Percentiles rank a stretch among this genome's conserved stretches.
Conservation (phyloP, 352 stramenopile genomes). For the Globisporangium viniferum region DNA sequence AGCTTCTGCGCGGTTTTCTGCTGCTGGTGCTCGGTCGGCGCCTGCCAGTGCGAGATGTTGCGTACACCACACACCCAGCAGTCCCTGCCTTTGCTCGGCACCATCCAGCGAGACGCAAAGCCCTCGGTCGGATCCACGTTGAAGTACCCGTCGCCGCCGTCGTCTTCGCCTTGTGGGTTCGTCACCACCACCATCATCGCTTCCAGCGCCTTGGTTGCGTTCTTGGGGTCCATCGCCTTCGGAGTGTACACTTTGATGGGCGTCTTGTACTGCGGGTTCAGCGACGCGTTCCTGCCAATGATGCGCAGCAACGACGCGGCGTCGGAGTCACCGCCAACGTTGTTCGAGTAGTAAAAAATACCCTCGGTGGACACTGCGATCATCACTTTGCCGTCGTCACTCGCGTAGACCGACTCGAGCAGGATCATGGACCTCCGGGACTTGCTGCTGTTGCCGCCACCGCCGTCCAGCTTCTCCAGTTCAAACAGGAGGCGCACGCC, state of each 20-base stretch:
- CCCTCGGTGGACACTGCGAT: constrained; percentile 64
- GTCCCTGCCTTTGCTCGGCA: constrained; percentile 42
- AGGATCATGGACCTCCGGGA: constrained; percentile 70
- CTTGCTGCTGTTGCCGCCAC: constrained; percentile 41
- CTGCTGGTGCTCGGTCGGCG: constrained; percentile 35
- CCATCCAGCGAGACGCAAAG: constrained; percentile 70
- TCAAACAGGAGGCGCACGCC: constrained; percentile 51
- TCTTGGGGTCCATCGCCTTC: constrained; percentile 13
- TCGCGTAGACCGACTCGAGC: constrained; percentile 64
- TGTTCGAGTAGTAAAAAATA: constrained; percentile 75
- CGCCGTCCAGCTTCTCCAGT: constrained; percentile 59
- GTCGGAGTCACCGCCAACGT: constrained; percentile 13
- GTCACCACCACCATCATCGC: constrained; percentile 71
- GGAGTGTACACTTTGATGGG: constrained; percentile 76
- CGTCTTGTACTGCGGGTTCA: constrained; percentile 61
- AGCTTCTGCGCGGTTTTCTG: constrained; percentile 18
- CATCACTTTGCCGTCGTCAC: constrained; percentile 54
- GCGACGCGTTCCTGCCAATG: constrained; percentile 65
- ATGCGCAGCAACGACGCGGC: constrained; percentile 36
- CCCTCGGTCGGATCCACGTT: constrained; percentile 69
- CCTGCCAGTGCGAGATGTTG: constrained; percentile 66
- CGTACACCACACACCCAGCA: constrained; percentile 81
- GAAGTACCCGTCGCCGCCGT: constrained; percentile 53
- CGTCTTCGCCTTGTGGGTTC: constrained; percentile 56
- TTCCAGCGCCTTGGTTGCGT: constrained; percentile 17